phyloP scores from a whole-genome alignment of 805 yeast species.

The Nakazawaea pomicola region DNA sequence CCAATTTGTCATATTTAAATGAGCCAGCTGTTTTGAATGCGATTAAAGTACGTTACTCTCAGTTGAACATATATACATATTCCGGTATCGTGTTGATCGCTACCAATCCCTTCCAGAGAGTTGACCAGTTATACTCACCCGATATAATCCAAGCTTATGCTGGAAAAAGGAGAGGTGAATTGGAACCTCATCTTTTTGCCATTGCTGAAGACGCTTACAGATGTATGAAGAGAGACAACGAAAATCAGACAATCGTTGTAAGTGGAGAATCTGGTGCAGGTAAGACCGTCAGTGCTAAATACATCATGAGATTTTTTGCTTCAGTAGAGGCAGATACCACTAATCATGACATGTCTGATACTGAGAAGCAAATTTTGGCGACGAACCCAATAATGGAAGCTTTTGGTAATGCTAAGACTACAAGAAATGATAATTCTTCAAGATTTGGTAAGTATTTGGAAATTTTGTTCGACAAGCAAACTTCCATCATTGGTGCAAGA shows the following conservation, averaged over 20 bases:
- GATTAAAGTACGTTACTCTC: conserved; percentile 82
- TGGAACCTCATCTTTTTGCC: conserved; percentile 95
- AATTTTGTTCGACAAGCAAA: conserved; percentile 70
- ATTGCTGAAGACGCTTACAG: conserved; percentile 97
- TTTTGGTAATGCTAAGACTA: conserved; percentile 96
- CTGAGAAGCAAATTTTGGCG: conserved; percentile 91
- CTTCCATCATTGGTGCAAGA: conserved; percentile 88
- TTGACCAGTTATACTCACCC: conserved; percentile 85
- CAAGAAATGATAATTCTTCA: conserved; percentile 95
- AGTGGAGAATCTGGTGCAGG: conserved; percentile 99
- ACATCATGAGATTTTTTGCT: conserved; percentile 96
- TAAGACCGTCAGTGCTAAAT: conserved; percentile 94
- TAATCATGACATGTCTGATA: conserved; percentile 71
- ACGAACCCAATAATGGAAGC: conserved; percentile 98
- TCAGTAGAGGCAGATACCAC: conserved; percentile 65
- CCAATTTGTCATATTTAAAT: conserved; percentile 85
- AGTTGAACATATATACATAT: conserved; percentile 88
- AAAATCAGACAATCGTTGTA: conserved; percentile 93
- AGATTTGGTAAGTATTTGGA: conserved; percentile 96
- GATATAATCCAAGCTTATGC: conserved; percentile 94
- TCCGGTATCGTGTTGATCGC: conserved; percentile 97
- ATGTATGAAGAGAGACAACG: conserved; percentile 80
- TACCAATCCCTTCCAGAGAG: conserved; percentile 89
- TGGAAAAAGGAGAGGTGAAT: conserved; percentile 87
- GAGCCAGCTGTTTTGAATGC: conserved; percentile 97